Evolutionary conservation across 2,329 filamentous ascomycete genomes (phyloP).

Genomic region (Penicillium sp.): DNA sequence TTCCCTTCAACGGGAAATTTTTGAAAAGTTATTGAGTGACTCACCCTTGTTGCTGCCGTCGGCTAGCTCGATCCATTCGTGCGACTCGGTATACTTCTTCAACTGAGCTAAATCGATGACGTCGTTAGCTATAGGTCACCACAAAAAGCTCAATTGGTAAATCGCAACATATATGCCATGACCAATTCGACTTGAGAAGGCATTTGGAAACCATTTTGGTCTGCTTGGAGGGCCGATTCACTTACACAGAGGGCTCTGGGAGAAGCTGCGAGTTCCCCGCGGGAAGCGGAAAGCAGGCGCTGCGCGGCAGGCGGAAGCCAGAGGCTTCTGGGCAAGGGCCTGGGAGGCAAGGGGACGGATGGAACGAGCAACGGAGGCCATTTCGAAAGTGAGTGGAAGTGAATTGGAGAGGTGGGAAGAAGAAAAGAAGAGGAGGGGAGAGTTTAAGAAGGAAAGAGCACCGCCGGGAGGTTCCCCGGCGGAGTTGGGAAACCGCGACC

Average conservation of each 20-base stretch:
- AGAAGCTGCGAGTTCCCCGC: slow-evolving; percentile 49
- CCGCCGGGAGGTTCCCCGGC: slow-evolving; percentile 29
- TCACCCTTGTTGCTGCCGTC: slow-evolving; percentile 77
- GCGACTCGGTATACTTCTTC: slow-evolving; percentile 93
- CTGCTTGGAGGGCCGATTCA: slow-evolving; percentile 10
- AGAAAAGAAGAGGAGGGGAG: slow-evolving; percentile 22
- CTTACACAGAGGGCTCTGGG: slow-evolving; percentile 46
- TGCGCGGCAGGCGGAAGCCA: slow-evolving; percentile 34
- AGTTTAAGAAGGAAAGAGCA: slow-evolving; percentile 33
- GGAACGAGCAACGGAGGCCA: slow-evolving; percentile 43
- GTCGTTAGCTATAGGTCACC: slow-evolving; percentile 27
- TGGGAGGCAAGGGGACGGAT: slow-evolving; percentile 43
- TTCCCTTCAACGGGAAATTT: neutral
- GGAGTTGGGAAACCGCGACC: slow-evolving; percentile 21
- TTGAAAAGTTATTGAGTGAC: slow-evolving; percentile 4
- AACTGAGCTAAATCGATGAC: slow-evolving; percentile 41
- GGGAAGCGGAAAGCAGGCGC: slow-evolving; percentile 44
- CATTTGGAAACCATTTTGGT: neutral
- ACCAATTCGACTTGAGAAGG: slow-evolving; percentile 7
- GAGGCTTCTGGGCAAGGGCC: slow-evolving; percentile 42
- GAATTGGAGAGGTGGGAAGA: slow-evolving; percentile 16
- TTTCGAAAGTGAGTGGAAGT: slow-evolving; percentile 23
- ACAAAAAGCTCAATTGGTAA: slow-evolving; percentile 7
- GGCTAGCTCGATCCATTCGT: slow-evolving; percentile 95
- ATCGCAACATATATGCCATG: slow-evolving; percentile 6